These are phyloP conservation scores for Hypoxylon rickii DNA, from an alignment of 495 filamentous ascomycete genomes.

Conservation along the genomic window DNA sequence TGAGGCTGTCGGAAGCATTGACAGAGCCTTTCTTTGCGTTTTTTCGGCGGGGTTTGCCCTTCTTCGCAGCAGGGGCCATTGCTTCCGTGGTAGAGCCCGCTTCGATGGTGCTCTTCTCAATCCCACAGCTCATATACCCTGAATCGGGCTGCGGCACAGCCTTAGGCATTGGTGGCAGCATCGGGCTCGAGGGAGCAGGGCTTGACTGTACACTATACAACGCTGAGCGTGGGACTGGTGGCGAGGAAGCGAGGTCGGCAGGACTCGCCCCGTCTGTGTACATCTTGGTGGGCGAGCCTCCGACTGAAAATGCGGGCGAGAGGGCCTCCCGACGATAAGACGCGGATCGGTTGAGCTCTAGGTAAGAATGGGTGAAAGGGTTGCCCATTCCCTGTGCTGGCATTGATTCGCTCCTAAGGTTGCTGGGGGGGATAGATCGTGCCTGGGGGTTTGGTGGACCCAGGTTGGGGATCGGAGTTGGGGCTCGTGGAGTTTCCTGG, in stretches of 20 bases:
- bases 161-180: constrained; percentile 65
- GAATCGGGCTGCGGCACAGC: constrained; percentile 63
- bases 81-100: constrained; percentile 30
- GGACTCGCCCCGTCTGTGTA: constrained; percentile 61
- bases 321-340: constrained; percentile 43
- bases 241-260: constrained; percentile 74
- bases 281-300: constrained; percentile 60
- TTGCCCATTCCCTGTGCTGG: constrained; percentile 11
- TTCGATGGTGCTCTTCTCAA: constrained; percentile 59
- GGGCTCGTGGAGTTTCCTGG: constrained; percentile 79
- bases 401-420: constrained; percentile 31
- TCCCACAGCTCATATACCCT: constrained; percentile 76
- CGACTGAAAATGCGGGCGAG: constrained; percentile 52
- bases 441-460: constrained; percentile 32
- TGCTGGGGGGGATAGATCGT: constrained; percentile 22
- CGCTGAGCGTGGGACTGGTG: constrained; percentile 65
- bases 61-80: constrained; percentile 14
- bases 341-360: constrained; percentile 25
- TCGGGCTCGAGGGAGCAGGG: constrained; percentile 71
- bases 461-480: constrained; percentile 72
- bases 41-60: constrained; percentile 43
- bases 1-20: constrained; percentile 37
- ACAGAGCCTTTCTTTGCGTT: constrained; percentile 36
- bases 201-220: constrained; percentile 51
- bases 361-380: constrained; percentile 13